Conservation (phyloP, 2,329 filamentous ascomycete species). For the Colletotrichum spaethianum region DNA sequence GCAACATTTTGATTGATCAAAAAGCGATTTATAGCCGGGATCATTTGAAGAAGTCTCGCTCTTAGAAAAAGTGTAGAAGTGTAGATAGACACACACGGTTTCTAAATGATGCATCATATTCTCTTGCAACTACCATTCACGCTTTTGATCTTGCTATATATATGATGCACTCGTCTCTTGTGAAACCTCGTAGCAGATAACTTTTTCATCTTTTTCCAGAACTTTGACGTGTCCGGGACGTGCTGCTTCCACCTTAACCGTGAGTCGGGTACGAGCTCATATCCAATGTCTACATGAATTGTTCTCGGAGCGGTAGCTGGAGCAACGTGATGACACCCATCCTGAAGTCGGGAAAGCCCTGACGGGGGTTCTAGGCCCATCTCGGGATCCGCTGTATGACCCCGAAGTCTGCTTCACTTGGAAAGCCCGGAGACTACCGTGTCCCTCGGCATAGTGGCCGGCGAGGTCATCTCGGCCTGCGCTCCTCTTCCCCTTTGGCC, state of each 20-base stretch:
- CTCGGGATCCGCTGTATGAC: not conserved
- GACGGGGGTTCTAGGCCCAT: no score
- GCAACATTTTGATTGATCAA: slow-evolving; percentile 3
- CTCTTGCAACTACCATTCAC: not conserved
- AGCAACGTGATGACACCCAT: not conserved
- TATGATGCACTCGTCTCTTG: not conserved
- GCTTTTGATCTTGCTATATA: not conserved
- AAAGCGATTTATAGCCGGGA: not conserved
- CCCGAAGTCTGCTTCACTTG: not conserved
- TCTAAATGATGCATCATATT: slow-evolving; percentile 1
- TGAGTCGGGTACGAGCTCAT: not conserved
- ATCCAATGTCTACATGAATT: not conserved
- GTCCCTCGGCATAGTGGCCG: not conserved
- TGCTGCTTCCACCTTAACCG: not conserved
- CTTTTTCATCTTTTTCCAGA: not conserved
- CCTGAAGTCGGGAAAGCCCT: not conserved
- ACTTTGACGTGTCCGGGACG: not conserved
- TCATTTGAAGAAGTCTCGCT: not conserved
- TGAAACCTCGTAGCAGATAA: no score
- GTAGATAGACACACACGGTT: not conserved
- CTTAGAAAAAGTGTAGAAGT: not conserved
- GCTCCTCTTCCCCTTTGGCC: not conserved
- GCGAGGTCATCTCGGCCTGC: not conserved
- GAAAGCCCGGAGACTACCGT: not conserved
- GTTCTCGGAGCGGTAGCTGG: not conserved